Conservation (phyloP, 2,329 filamentous ascomycete species). For the Pyricularia grisea region DNA sequence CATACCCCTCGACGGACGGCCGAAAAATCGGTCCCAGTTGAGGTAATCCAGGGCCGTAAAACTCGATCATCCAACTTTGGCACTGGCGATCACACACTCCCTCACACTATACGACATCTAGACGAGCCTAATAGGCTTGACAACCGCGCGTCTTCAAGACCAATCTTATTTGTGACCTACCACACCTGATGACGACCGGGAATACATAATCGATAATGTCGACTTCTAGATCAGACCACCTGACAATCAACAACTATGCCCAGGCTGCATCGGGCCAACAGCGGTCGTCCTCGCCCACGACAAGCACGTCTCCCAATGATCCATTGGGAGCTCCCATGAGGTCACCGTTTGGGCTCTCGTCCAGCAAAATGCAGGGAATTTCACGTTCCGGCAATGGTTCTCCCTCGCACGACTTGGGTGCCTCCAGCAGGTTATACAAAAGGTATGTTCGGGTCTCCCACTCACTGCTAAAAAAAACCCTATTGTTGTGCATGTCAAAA, state of each 20-base stretch:
- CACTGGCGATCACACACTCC: background rate
- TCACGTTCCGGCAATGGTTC: constrained; percentile 83
- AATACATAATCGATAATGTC: constrained; percentile 85
- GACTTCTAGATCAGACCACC: constrained; percentile 75
- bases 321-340: constrained; percentile 53
- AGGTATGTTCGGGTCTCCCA: constrained; percentile 50
- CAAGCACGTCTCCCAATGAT: constrained; percentile 74
- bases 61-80: background rate
- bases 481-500: background rate
- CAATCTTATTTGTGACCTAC: background rate
- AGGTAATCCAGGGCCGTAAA: background rate
- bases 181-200: constrained; percentile 15
- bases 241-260: constrained; percentile 73
- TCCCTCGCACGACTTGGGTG: constrained; percentile 81
- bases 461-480: background rate
- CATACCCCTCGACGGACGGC: background rate
- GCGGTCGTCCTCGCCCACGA: constrained; percentile 70
- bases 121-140: background rate
- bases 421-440: constrained; percentile 73
- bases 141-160: background rate
- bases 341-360: constrained; percentile 62
- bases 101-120: background rate
- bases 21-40: background rate
- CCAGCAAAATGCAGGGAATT: constrained; percentile 48
- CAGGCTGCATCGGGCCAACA: constrained; percentile 57